phyloP scores from a whole-genome alignment of 2,329 filamentous ascomycete species.

The Botryosphaeria agaves region DNA sequence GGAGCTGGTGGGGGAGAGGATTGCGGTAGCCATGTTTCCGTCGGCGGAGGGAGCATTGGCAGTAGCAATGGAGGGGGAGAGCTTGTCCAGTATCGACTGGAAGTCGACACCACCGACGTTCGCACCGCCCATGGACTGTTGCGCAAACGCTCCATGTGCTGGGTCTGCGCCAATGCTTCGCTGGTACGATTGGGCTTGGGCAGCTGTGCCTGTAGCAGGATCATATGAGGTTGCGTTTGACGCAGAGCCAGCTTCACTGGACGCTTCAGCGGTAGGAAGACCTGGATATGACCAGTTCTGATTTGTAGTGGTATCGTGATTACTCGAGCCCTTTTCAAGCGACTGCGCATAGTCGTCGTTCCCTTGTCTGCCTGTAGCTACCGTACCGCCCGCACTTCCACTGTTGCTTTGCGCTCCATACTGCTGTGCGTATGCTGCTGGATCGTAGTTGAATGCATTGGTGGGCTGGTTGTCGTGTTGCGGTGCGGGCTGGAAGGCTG shows the following conservation, averaged over 20 bases:
- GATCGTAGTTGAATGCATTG: constrained; percentile 7
- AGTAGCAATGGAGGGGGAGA: constrained; percentile 16
- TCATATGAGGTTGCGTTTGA: constrained; percentile 1
- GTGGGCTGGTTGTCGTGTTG: constrained; percentile 10
- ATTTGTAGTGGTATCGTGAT: constrained; percentile 20
- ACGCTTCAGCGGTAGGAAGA: constrained; percentile 13
- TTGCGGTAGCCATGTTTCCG: constrained; percentile 6
- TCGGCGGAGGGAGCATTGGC: too few species aligned
- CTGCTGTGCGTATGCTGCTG: constrained; percentile 11
- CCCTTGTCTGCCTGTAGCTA: constrained; percentile 7
- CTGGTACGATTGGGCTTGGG: too few species aligned
- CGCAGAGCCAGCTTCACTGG: constrained; percentile 16
- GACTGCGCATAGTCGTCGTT: constrained; percentile 10
- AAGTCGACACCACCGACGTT: constrained; percentile 22
- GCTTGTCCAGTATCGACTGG: constrained; percentile 27
- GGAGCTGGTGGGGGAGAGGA: neutral
- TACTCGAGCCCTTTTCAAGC: constrained; percentile 11
- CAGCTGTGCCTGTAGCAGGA: constrained; percentile 2
- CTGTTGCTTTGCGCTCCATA: neutral
- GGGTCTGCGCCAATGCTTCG: neutral
- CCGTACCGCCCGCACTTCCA: constrained; percentile 7
- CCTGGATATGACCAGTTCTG: constrained; percentile 17
- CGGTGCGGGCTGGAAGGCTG: constrained; percentile 14
- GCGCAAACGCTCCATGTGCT: neutral
- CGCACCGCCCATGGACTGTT: constrained; percentile 1